Conservation (phyloP, 1,284 basidiomycete genomes). For the Leccinum subspadiceum region DNA sequence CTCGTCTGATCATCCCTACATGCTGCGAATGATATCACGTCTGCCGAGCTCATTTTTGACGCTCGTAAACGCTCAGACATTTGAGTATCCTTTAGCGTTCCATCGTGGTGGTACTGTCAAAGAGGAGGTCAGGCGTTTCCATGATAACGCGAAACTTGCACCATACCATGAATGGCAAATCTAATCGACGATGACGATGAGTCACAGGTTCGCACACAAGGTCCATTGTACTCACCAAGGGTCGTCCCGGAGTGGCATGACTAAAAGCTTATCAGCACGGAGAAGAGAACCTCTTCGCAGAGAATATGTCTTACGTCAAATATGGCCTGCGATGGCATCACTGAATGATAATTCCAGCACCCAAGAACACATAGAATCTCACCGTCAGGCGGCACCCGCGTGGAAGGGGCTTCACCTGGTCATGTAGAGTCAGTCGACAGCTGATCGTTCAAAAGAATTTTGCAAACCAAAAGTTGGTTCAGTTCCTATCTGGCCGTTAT, state of each 20-base stretch:
- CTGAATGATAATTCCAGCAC: background rate
- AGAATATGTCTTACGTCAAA: conserved; percentile 55
- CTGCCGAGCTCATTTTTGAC: conserved; percentile 41
- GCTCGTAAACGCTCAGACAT: conserved; percentile 38
- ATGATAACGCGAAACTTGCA: background rate
- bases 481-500: conserved; percentile 43
- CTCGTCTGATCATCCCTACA: conserved; percentile 81
- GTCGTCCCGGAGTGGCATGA: conserved; percentile 28
- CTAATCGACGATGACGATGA: conserved; percentile 30
- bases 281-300: background rate
- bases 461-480: conserved; percentile 56
- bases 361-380: conserved; percentile 26
- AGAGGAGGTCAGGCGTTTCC: background rate
- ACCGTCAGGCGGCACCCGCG: conserved; percentile 69
- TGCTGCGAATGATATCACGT: conserved; percentile 67
- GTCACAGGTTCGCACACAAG: background rate
- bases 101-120: conserved; percentile 59
- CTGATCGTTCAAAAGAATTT: background rate
- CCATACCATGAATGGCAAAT: conserved; percentile 61
- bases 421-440: conserved; percentile 2
- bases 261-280: conserved; percentile 17
- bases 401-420: conserved; percentile 57
- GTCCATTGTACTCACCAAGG: conserved; percentile 19
- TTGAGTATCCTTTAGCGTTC: conserved; percentile 51
- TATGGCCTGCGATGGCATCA: conserved; percentile 46